Evolutionary conservation across 352 stramenopile genomes (phyloP).

Genomic region (Phytophthora rubi): DNA sequence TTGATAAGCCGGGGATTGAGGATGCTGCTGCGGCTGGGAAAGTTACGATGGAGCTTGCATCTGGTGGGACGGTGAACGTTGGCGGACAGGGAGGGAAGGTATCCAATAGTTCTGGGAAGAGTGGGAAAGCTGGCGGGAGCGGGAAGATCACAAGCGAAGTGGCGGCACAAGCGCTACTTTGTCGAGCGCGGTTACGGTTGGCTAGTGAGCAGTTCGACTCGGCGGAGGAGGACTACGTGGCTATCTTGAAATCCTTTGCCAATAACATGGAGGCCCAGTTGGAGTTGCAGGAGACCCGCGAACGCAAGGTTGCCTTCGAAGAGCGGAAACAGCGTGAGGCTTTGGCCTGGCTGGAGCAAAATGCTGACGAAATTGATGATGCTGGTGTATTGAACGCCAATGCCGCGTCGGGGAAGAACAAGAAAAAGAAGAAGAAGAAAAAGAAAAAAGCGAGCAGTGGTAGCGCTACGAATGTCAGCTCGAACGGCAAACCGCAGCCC

Average conservation of each 20-base stretch:
- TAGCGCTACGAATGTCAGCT: constrained; percentile 4
- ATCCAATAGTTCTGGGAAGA: constrained; percentile 18
- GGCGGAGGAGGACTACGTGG: constrained; percentile 66
- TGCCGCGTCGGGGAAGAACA: constrained; percentile 46
- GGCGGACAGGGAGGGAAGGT: constrained; percentile 18
- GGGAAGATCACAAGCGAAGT: constrained; percentile 66
- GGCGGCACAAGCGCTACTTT: constrained; percentile 56
- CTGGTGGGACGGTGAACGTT: constrained; percentile 29
- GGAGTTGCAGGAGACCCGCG: constrained; percentile 62
- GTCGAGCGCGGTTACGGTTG: constrained; percentile 57
- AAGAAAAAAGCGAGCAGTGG: constrained; percentile 47
- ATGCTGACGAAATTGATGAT: constrained; percentile 42
- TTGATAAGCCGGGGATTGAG: constrained; percentile 41
- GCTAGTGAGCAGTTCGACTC: constrained; percentile 58
- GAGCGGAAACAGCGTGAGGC: constrained; percentile 56
- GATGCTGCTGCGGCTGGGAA: constrained; percentile 23
- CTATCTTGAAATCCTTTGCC: constrained; percentile 63
- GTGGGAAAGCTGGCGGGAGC: constrained; percentile 19
- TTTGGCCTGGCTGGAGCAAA: constrained; percentile 59
- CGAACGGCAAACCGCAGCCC: constrained; percentile 17
- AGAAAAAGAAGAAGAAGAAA: constrained; percentile 82
- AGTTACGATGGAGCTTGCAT: constrained; percentile 41
- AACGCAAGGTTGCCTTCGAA: constrained; percentile 48
- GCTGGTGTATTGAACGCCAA: constrained; percentile 29
- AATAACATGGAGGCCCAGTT: constrained; percentile 85